Percentiles rank a stretch among this genome's conserved stretches.
phyloP scores from a whole-genome alignment of 2,329 filamentous ascomycete genomes.

The Xylariaceae sp. region DNA sequence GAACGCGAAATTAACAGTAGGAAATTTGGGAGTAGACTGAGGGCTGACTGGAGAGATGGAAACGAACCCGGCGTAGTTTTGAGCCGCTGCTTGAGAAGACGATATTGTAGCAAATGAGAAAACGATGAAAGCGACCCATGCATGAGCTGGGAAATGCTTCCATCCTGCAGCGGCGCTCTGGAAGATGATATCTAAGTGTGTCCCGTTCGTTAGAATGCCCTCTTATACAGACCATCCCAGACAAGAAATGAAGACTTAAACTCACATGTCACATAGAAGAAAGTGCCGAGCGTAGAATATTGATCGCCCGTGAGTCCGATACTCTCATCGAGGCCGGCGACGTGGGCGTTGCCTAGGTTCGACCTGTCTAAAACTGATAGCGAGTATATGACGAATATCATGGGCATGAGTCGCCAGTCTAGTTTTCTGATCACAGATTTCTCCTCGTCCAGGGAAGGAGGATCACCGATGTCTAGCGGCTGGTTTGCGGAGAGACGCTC shows the following conservation, averaged over 20 bases:
- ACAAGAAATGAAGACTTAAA: background rate
- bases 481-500: background rate
- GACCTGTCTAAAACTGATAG: constrained; percentile 43
- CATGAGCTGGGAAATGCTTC: constrained; percentile 36
- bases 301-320: constrained; percentile 35
- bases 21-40: background rate
- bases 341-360: constrained; percentile 40
- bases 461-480: background rate
- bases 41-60: background rate
- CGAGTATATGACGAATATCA: constrained; percentile 40
- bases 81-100: constrained; percentile 48
- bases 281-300: constrained; percentile 39
- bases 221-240: background rate
- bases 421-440: constrained; percentile 18
- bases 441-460: constrained; percentile 24
- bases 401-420: constrained; percentile 33
- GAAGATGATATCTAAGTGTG: constrained; percentile 29
- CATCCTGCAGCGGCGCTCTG: constrained; percentile 27
- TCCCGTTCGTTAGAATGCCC: background rate
- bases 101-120: constrained; percentile 52
- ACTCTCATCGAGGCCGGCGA: constrained; percentile 40
- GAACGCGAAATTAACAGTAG: background rate
- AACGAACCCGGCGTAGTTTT: constrained; percentile 45
- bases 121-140: constrained; percentile 52
- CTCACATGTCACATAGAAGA: constrained; percentile 37